Evolutionary conservation across 2,329 filamentous ascomycete species (phyloP), one percentile per base, ranked within the genome.

Genomic region (Fusarium pseudocircinatum): DNA sequence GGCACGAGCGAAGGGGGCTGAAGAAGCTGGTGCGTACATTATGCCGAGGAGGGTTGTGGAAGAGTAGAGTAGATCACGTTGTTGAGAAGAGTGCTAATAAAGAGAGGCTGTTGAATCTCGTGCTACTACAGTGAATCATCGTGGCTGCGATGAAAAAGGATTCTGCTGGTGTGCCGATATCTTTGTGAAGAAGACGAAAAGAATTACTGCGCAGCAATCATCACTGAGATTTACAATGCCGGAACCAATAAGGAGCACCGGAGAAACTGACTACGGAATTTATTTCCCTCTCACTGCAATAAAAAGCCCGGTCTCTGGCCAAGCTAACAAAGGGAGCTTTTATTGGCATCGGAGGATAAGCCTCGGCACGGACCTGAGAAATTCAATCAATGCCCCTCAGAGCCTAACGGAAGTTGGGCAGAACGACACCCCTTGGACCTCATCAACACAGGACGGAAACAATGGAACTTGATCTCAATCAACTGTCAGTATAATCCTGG

Each of bases 121-220:
- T 7, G 32, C 6, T 14, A 4, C 8, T 18, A 14, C 44, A 69
- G 67, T 69, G 67, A 69, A 69, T 69, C 67, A 69, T 69, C 4
- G 18, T 28, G 57, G 15, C 20, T 2, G 5, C 14, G 6, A n/a
- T 16, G 3, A 10, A 16, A 10, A 18, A 15, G 18, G 3, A 1
- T 22, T n/a, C 20, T 36, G 18, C 8, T 20, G 2, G 15, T 30
- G 13, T 6, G 20, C 10, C 26, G 26, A 28, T 28, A 28, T 2
- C 16, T 22, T 0, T 1, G 13, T 6, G 1, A 34, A n/a, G 22
- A 7, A 13, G 46, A 32, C 3, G 46, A 32, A 3, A 32, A 32
- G 4, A 0, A 13, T n/a, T 4, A 28, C 14, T n/a, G 20, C 0
- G 20, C 26, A 32, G 3, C 13, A 15, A 13, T 26, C 10, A 1